A percentile compares a stretch with the other conserved stretches of the same genome.
Conservation (phyloP, 208 protist species). For the Polymyxa betae region DNA sequence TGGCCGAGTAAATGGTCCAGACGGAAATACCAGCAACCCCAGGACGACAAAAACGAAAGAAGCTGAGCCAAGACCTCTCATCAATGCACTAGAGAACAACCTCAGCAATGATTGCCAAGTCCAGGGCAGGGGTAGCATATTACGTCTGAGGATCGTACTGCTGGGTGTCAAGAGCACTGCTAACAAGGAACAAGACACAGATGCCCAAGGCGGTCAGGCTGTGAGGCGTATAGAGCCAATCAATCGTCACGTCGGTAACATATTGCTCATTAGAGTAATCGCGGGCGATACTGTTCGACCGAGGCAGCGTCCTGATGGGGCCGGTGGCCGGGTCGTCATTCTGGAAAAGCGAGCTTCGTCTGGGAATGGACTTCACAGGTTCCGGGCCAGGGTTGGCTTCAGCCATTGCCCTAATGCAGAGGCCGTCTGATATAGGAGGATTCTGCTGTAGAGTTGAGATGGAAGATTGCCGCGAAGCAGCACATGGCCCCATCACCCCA, state of each 20-base stretch:
- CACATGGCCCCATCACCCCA: no score
- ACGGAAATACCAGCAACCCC: constrained; percentile 40
- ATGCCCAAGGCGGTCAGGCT: neutral
- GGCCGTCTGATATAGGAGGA: no score
- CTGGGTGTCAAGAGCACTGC: neutral
- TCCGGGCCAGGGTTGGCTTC: no score
- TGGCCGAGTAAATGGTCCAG: constrained; percentile 22
- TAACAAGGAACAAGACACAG: neutral
- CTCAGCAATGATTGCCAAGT: no score
- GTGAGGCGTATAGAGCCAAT: constrained; percentile 37
- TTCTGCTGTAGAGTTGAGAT: no score
- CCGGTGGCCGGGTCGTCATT: no score
- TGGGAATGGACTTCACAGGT: no score
- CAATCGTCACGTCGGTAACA: constrained; percentile 35
- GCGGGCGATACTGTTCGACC: constrained; percentile 6
- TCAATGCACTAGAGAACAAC: neutral
- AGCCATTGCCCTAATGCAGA: no score
- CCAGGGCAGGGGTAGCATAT: neutral
- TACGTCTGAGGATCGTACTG: neutral
- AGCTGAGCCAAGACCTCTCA: constrained; percentile 7
- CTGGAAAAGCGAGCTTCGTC: no score
- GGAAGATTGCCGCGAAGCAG: no score
- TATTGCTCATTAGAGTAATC: constrained; percentile 49
- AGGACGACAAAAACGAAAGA: constrained; percentile 38
- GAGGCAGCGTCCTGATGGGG: no score